A percentile compares a stretch with the other conserved stretches of the same genome.
These are phyloP conservation scores for Epichloe baconii DNA, from an alignment of 2,329 filamentous ascomycete species.

Conservation along the genomic window DNA sequence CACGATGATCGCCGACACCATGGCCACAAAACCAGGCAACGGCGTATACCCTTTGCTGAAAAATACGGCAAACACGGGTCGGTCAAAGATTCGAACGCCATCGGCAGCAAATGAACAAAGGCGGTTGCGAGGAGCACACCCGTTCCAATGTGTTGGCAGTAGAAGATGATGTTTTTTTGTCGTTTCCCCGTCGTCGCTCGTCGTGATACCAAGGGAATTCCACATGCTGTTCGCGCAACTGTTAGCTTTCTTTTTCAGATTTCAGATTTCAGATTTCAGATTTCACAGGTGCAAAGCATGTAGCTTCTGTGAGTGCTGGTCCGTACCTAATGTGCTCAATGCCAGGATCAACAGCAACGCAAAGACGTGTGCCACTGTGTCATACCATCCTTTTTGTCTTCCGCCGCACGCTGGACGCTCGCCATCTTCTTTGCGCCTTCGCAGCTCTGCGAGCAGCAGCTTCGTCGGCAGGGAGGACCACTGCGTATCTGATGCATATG, in stretches of 20 bases:
- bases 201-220: constrained; percentile 51
- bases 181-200: constrained; percentile 43
- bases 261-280: too few species aligned
- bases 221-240: constrained; percentile 36
- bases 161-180: constrained; percentile 48
- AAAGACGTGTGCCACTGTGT: constrained; percentile 53
- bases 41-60: constrained; percentile 71
- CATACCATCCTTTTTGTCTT: constrained; percentile 42
- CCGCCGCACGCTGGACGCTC: constrained; percentile 40
- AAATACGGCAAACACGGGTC: constrained; percentile 63
- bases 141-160: constrained; percentile 65
- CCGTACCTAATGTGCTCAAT: constrained; percentile 44
- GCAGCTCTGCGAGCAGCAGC: constrained; percentile 38
- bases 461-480: constrained; percentile 40
- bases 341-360: constrained; percentile 53
- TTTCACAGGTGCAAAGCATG: too few species aligned
- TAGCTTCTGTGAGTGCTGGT: not conserved
- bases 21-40: constrained; percentile 69
- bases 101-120: constrained; percentile 65
- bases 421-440: constrained; percentile 29
- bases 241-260: not conserved
- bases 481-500: constrained; percentile 13
- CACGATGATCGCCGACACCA: constrained; percentile 70
- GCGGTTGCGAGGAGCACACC: constrained; percentile 78
- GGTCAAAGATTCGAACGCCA: constrained; percentile 52